Evolutionary conservation across 805 yeast species (phyloP).

Genomic region (Saturnispora saitoi): DNA sequence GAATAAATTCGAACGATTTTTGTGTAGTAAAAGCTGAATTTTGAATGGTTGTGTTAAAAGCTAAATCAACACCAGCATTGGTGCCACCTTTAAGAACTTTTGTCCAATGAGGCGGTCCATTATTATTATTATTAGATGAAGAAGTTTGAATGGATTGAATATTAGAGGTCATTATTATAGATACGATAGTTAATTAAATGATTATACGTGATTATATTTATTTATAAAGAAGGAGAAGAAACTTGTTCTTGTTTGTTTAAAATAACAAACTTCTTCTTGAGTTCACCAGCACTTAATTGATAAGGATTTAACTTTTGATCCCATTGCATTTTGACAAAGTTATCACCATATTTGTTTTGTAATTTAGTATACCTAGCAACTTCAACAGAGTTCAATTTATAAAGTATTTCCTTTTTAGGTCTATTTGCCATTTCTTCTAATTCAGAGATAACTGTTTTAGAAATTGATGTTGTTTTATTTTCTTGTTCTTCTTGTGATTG

Average conservation of each 20-base stretch:
- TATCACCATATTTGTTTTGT: constrained; percentile 75
- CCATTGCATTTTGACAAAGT: constrained; percentile 85
- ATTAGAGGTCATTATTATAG: background rate
- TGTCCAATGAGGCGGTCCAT: background rate
- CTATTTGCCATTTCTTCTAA: constrained; percentile 53
- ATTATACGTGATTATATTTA: background rate
- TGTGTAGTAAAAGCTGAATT: background rate
- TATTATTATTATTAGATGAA: background rate
- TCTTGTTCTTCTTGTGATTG: background rate
- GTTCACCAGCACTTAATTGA: constrained; percentile 81
- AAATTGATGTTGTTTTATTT: constrained; percentile 25
- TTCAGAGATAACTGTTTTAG: constrained; percentile 55
- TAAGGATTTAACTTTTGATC: constrained; percentile 75
- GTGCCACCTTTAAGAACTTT: background rate
- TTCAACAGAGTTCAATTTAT: constrained; percentile 59
- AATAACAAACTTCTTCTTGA: constrained; percentile 58
- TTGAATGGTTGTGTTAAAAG: constrained; percentile 1
- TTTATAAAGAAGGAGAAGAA: constrained; percentile 4
- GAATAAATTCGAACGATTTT: background rate
- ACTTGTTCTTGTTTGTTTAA: constrained; percentile 39
- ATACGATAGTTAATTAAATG: background rate
- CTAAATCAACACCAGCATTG: background rate
- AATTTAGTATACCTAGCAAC: constrained; percentile 58
- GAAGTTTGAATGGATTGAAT: background rate
- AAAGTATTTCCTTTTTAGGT: constrained; percentile 38